Percentiles rank a stretch among this genome's conserved stretches.
These are phyloP conservation scores for Nicotiana paniculata DNA, from an alignment of 257 asterid genomes.

Conservation along the genomic window DNA sequence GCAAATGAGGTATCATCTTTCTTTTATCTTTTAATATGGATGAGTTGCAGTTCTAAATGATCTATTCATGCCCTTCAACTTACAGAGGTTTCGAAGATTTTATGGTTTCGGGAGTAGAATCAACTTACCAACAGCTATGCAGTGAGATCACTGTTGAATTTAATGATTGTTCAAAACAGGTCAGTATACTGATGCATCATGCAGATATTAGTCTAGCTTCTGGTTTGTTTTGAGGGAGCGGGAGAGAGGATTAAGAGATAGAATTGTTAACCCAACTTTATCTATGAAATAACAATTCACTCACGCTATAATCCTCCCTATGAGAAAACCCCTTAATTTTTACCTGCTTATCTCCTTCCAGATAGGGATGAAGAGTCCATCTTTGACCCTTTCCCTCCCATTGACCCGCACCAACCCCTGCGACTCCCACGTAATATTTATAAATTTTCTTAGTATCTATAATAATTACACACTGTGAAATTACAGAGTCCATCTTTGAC, in stretches of 20 bases:
- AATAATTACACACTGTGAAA: neutral
- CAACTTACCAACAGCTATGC: conserved; percentile 84
- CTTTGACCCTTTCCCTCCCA: neutral
- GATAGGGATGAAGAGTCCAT: conserved; percentile 6
- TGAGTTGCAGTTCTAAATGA: conserved; percentile 4
- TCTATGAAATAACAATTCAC: neutral
- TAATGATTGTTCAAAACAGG: conserved; percentile 88
- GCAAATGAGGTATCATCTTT: neutral
- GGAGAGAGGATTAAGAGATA: neutral
- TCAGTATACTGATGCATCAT: conserved; percentile 21
- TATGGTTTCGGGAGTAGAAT: conserved; percentile 71
- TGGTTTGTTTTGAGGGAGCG: neutral
- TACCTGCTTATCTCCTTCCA: neutral
- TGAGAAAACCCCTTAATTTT: neutral
- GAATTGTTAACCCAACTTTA: neutral
- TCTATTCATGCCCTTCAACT: conserved; percentile 6
- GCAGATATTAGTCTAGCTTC: conserved; percentile 1
- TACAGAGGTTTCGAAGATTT: conserved; percentile 80
- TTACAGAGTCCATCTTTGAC: neutral
- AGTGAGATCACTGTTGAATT: conserved; percentile 77
- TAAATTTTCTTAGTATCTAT: neutral
- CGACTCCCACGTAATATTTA: neutral
- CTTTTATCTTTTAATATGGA: neutral
- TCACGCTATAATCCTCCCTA: neutral
- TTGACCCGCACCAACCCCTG: neutral